Evolutionary conservation across 2,329 filamentous ascomycete species (phyloP).

Genomic region (Ceratocystis smalleyi): DNA sequence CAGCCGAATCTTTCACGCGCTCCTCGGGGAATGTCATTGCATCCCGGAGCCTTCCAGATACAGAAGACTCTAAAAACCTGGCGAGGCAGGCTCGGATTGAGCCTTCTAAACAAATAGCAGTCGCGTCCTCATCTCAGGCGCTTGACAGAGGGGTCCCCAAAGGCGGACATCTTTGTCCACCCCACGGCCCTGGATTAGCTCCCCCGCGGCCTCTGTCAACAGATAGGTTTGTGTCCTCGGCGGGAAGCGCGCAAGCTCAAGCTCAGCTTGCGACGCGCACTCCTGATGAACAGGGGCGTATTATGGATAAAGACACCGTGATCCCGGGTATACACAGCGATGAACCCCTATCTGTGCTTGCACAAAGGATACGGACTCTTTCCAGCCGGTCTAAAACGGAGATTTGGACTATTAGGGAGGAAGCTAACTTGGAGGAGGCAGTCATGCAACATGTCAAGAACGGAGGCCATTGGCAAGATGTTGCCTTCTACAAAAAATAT

Average conservation of each 20-base stretch:
- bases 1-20: not conserved
- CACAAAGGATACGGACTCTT: conserved; percentile 9
- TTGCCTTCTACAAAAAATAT: conserved; percentile 13
- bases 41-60: not conserved
- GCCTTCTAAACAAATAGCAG: no score
- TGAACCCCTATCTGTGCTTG: conserved; percentile 14
- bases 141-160: not conserved
- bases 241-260: not conserved
- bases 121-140: not conserved
- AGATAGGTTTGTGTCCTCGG: not conserved
- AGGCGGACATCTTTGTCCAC: not conserved
- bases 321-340: conserved; percentile 6
- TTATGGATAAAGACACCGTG: not conserved
- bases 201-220: not conserved
- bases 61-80: not conserved
- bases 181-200: not conserved
- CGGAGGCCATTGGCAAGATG: conserved; percentile 17
- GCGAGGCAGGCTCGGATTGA: not conserved
- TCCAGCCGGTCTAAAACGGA: conserved; percentile 11
- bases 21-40: not conserved
- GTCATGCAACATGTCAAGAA: conserved; percentile 14
- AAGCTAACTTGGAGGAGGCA: conserved; percentile 9
- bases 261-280: not conserved
- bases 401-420: conserved; percentile 11
- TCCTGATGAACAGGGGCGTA: not conserved